Base-by-base conservation (phyloP, 441 rosid genomes). In the Eutrema salsugineum region DNA sequence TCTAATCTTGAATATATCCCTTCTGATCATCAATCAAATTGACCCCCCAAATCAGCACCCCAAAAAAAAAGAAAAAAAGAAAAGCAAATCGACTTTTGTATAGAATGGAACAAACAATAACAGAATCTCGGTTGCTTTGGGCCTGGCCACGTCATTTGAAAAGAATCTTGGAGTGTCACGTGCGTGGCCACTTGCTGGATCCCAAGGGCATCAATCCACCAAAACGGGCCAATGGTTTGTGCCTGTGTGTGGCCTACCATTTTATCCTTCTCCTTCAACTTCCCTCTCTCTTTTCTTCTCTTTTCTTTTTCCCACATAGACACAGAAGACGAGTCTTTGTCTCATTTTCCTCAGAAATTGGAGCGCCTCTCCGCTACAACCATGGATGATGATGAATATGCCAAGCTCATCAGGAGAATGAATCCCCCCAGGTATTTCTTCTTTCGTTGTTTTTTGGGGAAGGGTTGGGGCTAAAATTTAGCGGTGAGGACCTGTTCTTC, bases 341-440 rank as follows among this genome's bases (percentile, higher is more conserved):
- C n/a, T 36, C 2, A 4, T 17, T 60, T 58, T 77, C 89, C 87
- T 24, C 60, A 75, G 61, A 77, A 68, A 60, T 82, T 75, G 87
- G 89, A 81, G 12, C 63, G 68, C 58, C 55, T 61, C 49, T 36
- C 3, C 7, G 35, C 9, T 7, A 20, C 2, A 77, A 68, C 20
- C 39, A 69, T 46, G 73, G 91, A 91, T 91, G 98, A 93, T 75
- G 98, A 91, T 70, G 96, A 91, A 83, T 93, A 81, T 55, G 91
- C 93, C 24, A 93, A 93, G 91, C 88, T 93, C 72, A 80, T 93
- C 80, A 80, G 94, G 75, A 86, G 98, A 78, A 85, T 93, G 93
- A 91, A 93, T 77, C 97, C 91, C 11, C 97, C 97, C 58, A 87
- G 98, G 97, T 89, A 42, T 3, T 20, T 54, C 35, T 12, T 5